These are phyloP conservation scores for Epicoccum sorghinum DNA, from an alignment of 2,329 filamentous ascomycete genomes.

Conservation along the genomic window DNA sequence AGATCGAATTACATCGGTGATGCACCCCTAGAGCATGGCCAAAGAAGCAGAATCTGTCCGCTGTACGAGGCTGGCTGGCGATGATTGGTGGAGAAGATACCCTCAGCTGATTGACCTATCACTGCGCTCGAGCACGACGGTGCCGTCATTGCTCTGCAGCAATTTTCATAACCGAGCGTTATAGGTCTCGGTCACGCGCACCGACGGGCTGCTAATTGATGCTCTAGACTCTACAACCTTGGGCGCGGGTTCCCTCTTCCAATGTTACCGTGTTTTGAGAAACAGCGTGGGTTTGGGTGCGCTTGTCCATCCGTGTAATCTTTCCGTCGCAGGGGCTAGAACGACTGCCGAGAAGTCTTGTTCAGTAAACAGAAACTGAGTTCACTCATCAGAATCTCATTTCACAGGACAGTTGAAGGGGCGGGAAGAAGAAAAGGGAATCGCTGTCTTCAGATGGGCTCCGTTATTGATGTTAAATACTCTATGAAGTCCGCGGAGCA, in stretches of 20 bases:
- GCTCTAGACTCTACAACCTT: background rate
- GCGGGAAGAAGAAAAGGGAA: background rate
- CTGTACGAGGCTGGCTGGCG: background rate
- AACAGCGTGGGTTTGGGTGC: background rate
- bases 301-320: background rate
- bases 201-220: conserved; percentile 1
- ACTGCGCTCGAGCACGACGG: background rate
- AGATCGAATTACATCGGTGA: background rate
- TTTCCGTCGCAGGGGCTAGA: background rate
- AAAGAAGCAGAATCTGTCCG: conserved; percentile 12
- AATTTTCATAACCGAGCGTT: background rate
- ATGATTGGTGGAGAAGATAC: conserved; percentile 2
- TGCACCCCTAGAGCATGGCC: background rate
- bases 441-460: background rate
- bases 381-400: too few species aligned
- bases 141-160: background rate
- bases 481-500: conserved; percentile 9
- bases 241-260: background rate
- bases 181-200: conserved; percentile 1
- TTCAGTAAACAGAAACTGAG: too few species aligned
- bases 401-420: background rate
- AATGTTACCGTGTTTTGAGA: background rate
- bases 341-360: background rate
- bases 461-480: background rate
- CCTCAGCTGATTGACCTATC: conserved; percentile 1